Base-by-base conservation (phyloP, 2,329 filamentous ascomycete species). In the Dactylellina sp. region DNA sequence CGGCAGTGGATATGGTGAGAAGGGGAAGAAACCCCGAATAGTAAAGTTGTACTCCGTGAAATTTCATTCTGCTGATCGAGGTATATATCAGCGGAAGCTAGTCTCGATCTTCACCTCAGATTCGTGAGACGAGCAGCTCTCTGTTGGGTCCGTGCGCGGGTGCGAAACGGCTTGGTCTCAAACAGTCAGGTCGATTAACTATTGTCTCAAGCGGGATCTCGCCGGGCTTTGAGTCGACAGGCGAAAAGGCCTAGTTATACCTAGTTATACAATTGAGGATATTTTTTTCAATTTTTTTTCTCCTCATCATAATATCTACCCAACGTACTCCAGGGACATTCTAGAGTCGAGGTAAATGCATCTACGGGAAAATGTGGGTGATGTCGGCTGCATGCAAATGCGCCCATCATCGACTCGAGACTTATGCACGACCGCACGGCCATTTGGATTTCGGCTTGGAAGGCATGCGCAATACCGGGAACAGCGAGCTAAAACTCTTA, bases 331-430 rank as follows among this genome's bases (percentile, higher is more conserved):
- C 32, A 50, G 53, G 39, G 24, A 32, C 25, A 24, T 18, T 49
- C 16, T 37, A 24, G 46, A 28, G n/a, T 25, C 14, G 25, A 20
- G 28, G 16, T 11, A 44, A 52, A 65, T 59, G 32, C 60, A 52
- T 72, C 68, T 60, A 72, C 68, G 68, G 68, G 68, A 72, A 72
- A 72, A 65, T 72, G 55, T 72, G 46, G 46, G 60, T 72, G 50
- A 72, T 72, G 60, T 72, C 68, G 68, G 68, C 68, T 72, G 68
- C 68, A 72, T 72, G 68, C 68, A 65, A 60, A 60, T 65, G 68
- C 68, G 49, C 53, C 59, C 47, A 56, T 62, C 46, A 16, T 22
- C 42, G 68, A 64, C 46, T 60, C 68, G 52, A 55, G 40, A 53
- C 52, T 24, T 65, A 65, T 72, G 68, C 68, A 72, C 50, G 53